These are phyloP conservation scores for Vitis vinifera DNA, from an alignment of 164 flowering plant species.

Conservation along the genomic window ASM3070453v1 NC_081811.1:6217001-6217500, in stretches of 20 bases:
- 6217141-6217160: too few relatives aligned
- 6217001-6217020: too few relatives aligned
- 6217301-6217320: conserved; percentile 14
- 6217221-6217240: too few relatives aligned
- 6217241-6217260: conserved; percentile 4
- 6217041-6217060: too few relatives aligned
- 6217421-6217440: conserved; percentile 19
- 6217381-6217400: conserved; percentile 43
- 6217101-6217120: too few relatives aligned
- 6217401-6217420: conserved; percentile 24
- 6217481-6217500: conserved; percentile 43
- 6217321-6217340: conserved; percentile 32
- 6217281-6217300: neutral
- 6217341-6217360: conserved; percentile 37
- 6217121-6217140: too few relatives aligned
- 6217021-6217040: too few relatives aligned
- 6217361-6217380: conserved; percentile 41
- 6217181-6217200: too few relatives aligned
- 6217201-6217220: too few relatives aligned
- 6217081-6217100: too few relatives aligned
- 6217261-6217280: conserved; percentile 14
- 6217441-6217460: conserved; percentile 46
- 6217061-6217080: too few relatives aligned
- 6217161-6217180: too few relatives aligned
- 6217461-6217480: conserved; percentile 65